phyloP scores from a whole-genome alignment of 371 early-diverging fungal species.

The Rhizopus arrhizus region DNA sequence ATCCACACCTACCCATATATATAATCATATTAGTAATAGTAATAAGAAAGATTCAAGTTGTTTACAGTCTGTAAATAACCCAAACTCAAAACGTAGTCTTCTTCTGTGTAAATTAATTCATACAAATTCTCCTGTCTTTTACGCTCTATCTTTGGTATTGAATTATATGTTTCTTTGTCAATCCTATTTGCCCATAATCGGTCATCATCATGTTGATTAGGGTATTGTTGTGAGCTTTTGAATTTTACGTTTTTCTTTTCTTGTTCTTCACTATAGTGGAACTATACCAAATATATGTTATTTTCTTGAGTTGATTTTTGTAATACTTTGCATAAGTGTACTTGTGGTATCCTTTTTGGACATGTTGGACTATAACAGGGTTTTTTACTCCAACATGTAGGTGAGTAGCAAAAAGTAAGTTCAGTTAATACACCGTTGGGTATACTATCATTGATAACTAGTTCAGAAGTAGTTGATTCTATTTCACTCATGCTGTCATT shows the following conservation, averaged over 20 bases:
- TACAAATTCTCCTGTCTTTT: constrained; percentile 92
- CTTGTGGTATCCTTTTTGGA: constrained; percentile 55
- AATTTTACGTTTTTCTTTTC: no score
- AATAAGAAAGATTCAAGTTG: neutral
- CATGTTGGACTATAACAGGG: constrained; percentile 72
- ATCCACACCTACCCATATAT: constrained; percentile 66
- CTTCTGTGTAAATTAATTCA: constrained; percentile 89
- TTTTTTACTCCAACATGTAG: constrained; percentile 61
- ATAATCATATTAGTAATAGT: neutral
- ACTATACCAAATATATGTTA: no score
- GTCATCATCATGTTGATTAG: constrained; percentile 16
- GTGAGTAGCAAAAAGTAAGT: constrained; percentile 72
- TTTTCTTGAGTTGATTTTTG: no score
- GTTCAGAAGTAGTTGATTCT: constrained; percentile 13
- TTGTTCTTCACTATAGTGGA: no score
- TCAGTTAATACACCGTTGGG: constrained; percentile 65
- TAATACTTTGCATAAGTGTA: constrained; percentile 2
- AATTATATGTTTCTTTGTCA: constrained; percentile 66
- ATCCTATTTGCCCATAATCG: constrained; percentile 65
- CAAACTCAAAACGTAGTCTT: constrained; percentile 84
- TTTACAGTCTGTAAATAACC: constrained; percentile 42
- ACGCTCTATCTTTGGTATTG: constrained; percentile 72
- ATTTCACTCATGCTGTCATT: constrained; percentile 23
- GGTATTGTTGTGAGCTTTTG: no score
- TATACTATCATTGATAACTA: constrained; percentile 7